Evolutionary conservation across 2,329 filamentous ascomycete genomes (phyloP).

Genomic region (Monosporascus cannonballus): DNA sequence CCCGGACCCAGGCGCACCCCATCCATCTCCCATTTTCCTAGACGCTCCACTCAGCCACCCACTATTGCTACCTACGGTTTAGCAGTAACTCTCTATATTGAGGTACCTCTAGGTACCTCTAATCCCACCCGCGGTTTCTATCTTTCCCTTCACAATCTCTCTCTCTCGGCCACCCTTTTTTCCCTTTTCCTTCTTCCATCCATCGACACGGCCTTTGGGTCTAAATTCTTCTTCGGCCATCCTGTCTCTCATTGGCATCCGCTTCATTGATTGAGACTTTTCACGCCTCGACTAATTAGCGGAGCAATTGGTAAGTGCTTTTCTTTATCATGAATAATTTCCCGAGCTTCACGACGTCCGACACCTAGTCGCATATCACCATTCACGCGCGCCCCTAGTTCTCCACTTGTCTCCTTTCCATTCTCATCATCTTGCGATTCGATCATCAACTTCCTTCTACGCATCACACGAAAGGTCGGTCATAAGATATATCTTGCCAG

Average conservation of each 20-base stretch:
- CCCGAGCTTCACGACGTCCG: too few relatives aligned
- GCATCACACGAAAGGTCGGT: too few relatives aligned
- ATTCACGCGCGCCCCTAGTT: too few relatives aligned
- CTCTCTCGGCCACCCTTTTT: slow-evolving; percentile 23
- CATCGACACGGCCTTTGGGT: slow-evolving; percentile 5
- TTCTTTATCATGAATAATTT: too few relatives aligned
- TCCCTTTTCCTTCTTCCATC: slow-evolving; percentile 18
- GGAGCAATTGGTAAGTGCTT: neutral
- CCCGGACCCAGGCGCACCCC: neutral
- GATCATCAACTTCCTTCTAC: too few relatives aligned
- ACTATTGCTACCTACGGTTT: neutral
- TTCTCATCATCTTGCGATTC: too few relatives aligned
- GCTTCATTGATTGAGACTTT: neutral
- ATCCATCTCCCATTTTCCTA: neutral
- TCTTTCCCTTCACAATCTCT: slow-evolving; percentile 15
- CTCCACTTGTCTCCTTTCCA: too few relatives aligned
- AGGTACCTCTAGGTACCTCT: neutral
- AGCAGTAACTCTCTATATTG: neutral
- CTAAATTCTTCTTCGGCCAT: slow-evolving; percentile 10
- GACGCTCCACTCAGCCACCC: neutral
- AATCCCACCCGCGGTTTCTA: neutral
- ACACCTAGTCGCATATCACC: too few relatives aligned
- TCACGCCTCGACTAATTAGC: neutral
- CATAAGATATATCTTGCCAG: too few relatives aligned
- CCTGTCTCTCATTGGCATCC: slow-evolving; percentile 2